These are phyloP conservation scores for Acmispon strigosus DNA, from an alignment of 306 rosid species.

Conservation along the genomic window DNA sequence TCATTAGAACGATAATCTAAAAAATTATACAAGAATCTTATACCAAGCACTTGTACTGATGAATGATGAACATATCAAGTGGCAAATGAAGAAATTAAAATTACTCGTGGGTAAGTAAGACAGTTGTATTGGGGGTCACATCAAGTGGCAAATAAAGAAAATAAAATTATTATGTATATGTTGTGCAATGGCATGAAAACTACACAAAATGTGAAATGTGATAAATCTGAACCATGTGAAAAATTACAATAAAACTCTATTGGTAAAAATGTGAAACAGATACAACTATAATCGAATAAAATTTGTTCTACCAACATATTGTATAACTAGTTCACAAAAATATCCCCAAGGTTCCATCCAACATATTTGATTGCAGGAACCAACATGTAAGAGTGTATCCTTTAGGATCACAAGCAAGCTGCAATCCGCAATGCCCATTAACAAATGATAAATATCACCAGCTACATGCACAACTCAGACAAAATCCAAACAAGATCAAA, in stretches of 20 bases:
- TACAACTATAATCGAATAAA: not conserved
- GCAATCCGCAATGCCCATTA: not conserved
- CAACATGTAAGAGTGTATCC: not conserved
- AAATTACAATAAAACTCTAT: not conserved
- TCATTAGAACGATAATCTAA: not conserved
- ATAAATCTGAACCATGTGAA: not conserved
- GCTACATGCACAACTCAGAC: not conserved
- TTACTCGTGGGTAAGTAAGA: not conserved
- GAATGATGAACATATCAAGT: not conserved
- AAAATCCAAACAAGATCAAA: slow-evolving; percentile 30
- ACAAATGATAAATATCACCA: not conserved
- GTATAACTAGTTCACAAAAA: not conserved
- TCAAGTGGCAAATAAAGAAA: not conserved
- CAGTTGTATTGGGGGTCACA: not conserved
- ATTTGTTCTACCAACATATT: not conserved
- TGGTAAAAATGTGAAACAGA: not conserved
- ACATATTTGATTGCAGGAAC: not conserved
- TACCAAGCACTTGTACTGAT: not conserved
- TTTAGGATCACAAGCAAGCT: not conserved
- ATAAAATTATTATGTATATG: not conserved
- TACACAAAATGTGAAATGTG: not conserved
- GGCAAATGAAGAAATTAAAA: not conserved
- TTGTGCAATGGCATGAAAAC: not conserved
- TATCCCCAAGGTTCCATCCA: not conserved
- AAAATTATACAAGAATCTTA: not conserved